Base-by-base conservation (phyloP, 129 eudicot genomes). In the Flaveria trinervia region DNA sequence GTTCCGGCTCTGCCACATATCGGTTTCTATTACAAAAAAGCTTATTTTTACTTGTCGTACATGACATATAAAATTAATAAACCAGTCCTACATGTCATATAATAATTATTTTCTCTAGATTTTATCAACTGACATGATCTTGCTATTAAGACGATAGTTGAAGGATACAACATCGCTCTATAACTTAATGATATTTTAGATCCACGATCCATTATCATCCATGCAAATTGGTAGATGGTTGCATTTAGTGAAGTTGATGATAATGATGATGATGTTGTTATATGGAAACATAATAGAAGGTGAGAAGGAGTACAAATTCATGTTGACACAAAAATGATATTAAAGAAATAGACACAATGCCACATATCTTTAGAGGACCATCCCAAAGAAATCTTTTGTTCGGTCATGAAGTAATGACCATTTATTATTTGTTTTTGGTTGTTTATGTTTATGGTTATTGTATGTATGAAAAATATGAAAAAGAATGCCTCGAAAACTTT, bases 161-260 rank as follows among this genome's bases (percentile, higher is more conserved):
- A 45, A 45, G 49, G 49, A 45, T 16, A 15, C 7, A 49, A 57
- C 13, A 22, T 20, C 6, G 30, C 30, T 22, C 65, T 20, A 57
- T 20, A 57, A 57, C 16, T 20, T 18, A 9, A 57, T 20, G 6
- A 9, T 10, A 20, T 57, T 18, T 57, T 18, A 18, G 64, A 28
- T 57, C 41, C 18, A 60, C 67, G 13, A 10, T 23, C 12, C 30
- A 11, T 25, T 23, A 62, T 62, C 20, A 62, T 28, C 2, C 11
- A 62, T 26, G 67, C n/a, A 25, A 28, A 62, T 28, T 62, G 68
- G 68, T 62, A 30, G 43, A 62, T 8, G 45, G 45, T 62, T 15
- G 45, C 68, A 62, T 62, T 62, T 62, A 62, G 6, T 62, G 9
- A 25, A 10, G 39, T 8, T 22, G 65, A 20, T 25, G 67, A 61